Percentiles rank a stretch among this genome's conserved stretches.
Conservation (phyloP, 108 stramenopile species). For the Nitzschia inconspicua region DNA sequence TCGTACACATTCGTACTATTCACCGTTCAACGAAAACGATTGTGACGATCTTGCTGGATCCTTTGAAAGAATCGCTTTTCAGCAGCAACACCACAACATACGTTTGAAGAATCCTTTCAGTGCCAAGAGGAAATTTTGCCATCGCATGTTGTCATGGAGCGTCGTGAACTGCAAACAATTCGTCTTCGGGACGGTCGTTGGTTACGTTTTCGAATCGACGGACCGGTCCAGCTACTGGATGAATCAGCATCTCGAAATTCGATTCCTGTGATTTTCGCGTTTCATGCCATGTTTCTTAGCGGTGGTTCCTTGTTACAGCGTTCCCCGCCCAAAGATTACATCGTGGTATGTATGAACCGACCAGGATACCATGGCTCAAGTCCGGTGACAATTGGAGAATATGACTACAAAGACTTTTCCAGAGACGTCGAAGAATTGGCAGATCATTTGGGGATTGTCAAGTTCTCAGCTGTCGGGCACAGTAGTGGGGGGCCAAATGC, state of each 20-base stretch:
- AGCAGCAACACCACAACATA: no score
- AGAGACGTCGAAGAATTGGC: slow-evolving; percentile 16
- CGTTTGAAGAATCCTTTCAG: no score
- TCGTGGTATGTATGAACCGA: slow-evolving; percentile 18
- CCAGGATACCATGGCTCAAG: slow-evolving; percentile 16
- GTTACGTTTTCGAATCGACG: no score
- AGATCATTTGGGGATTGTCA: neutral
- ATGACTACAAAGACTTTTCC: slow-evolving; percentile 4
- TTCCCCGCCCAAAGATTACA: neutral
- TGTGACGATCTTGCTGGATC: no score
- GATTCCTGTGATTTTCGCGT: slow-evolving; percentile 16
- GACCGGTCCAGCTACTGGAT: no score
- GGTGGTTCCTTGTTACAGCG: slow-evolving; percentile 1
- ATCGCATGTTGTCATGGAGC: no score
- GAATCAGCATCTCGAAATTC: neutral
- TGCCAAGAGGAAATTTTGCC: no score
- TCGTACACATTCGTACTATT: no score
- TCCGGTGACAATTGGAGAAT: neutral
- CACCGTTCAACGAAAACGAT: no score
- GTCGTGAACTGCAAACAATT: no score
- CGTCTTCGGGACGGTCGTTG: no score
- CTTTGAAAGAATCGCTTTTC: no score
- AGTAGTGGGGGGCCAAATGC: slow-evolving; percentile 23
- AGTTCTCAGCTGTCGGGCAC: slow-evolving; percentile 15
- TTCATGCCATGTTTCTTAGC: slow-evolving; percentile 22